Evolutionary conservation across 208 protist genomes (phyloP).

Genomic region (Trypanosoma lewisi): DNA sequence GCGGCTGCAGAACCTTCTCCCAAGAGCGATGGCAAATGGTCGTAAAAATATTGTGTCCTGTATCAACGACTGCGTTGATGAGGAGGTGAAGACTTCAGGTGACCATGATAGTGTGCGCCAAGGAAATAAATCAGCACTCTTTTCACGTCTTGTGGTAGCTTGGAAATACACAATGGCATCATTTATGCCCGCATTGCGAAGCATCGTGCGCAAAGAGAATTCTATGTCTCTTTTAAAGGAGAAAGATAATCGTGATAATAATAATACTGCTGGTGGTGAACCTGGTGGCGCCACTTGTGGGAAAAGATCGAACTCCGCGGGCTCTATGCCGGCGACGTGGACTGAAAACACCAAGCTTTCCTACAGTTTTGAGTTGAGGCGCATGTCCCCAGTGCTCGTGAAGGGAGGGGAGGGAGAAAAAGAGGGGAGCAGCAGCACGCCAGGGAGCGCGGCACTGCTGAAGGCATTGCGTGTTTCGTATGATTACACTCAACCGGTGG

Average conservation of each 20-base stretch:
- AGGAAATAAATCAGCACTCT: conserved; percentile 3
- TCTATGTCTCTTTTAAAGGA: conserved; percentile 25
- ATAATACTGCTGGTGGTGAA: conserved; percentile 12
- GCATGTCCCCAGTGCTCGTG: conserved; percentile 72
- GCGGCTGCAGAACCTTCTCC: conserved; percentile 9
- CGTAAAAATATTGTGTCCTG: not conserved
- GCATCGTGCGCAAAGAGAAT: not conserved
- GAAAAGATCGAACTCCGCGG: not conserved
- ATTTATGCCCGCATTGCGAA: conserved; percentile 2
- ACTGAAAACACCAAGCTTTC: conserved; percentile 20
- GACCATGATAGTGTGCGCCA: not conserved
- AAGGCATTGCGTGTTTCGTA: conserved; percentile 41
- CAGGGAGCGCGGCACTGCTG: conserved; percentile 29
- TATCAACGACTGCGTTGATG: conserved; percentile 6
- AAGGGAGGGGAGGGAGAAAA: not conserved
- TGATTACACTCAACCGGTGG: conserved; percentile 28
- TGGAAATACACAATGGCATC: conserved; percentile 11
- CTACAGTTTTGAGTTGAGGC: conserved; percentile 89
- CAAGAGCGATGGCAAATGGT: not conserved
- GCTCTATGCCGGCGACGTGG: not conserved
- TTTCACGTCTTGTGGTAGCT: conserved; percentile 9
- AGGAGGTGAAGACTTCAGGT: not conserved
- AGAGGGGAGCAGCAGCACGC: not conserved
- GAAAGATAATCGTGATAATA: not conserved
- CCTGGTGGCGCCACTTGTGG: conserved; percentile 1